Evolutionary conservation across 2,329 filamentous ascomycete species (phyloP), one percentile per base, ranked within the genome.

Genomic region (Aspergillus hortae): DNA sequence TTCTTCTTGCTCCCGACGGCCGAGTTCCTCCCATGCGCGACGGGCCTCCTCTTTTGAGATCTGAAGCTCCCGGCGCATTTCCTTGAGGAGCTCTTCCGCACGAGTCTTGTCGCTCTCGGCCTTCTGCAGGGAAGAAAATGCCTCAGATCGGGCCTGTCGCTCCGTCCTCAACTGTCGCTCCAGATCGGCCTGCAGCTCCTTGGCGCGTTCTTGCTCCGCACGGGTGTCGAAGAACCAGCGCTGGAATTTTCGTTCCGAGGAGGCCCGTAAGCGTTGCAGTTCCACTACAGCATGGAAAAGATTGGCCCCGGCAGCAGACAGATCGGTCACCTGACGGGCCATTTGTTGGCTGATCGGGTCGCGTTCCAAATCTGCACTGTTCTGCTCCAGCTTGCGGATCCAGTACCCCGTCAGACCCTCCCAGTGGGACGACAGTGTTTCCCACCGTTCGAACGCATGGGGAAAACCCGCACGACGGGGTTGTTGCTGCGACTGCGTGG

Each of bases 151-250:
- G 42, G 82, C 83, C 55, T 84, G 81, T 48, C 89, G 82, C 71
- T 96, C 92, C 36, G 85, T 80, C 42, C 87, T 81, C n/a, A 96
- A 74, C 38, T 85, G 82, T 32, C 80, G 78, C 64, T 95, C 87
- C n/a, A 96, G 75, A 66, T 92, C 84, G 3, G 85, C 91, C 51
- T 90, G 89, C 35, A 88, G 79, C 71, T 97, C 94, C 59, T 89
- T 87, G 46, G 86, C 82, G 25, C 88, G 85, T 74, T 97, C 94
- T 59, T 95, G 84, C 60, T 97, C 92, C 30, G 87, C 82, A 47
- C 92, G 82, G 6, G 92, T 96, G 69, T 99, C 94, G 62, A 95
- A 96, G 74, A 97, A 97, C 94, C 94, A 99, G 46, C 94, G 84
- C 73, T 99, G 94, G 63, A 99, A 99, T 69, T 97, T 97, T 58